Conservation (phyloP, 108 stramenopile species). For the Cyclotella distinguenda region DNA sequence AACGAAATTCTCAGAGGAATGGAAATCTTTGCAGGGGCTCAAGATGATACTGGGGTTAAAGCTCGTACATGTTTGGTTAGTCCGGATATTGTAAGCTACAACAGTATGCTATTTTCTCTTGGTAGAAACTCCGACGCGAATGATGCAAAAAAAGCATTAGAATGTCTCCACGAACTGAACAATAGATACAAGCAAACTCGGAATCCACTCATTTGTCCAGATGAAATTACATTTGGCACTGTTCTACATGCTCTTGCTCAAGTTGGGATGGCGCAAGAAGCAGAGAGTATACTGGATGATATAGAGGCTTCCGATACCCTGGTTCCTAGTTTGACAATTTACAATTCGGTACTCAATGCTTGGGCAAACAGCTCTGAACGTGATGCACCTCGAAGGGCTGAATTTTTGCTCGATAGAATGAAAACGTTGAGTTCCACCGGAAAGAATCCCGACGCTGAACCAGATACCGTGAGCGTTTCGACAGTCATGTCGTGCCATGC, state of each 20-base stretch:
- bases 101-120: conserved; percentile 54
- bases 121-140: conserved; percentile 25
- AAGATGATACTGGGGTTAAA: neutral
- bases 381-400: conserved; percentile 38
- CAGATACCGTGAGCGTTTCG: conserved; percentile 41
- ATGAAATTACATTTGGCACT: conserved; percentile 38
- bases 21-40: conserved; percentile 14
- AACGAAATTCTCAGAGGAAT: conserved; percentile 31
- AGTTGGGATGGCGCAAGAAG: conserved; percentile 40
- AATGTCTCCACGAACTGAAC: conserved; percentile 40
- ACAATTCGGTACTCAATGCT: conserved; percentile 68
- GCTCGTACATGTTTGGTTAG: conserved; percentile 22
- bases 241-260: conserved; percentile 41
- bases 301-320: conserved; percentile 15
- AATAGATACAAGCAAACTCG: conserved; percentile 20
- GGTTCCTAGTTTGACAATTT: conserved; percentile 46
- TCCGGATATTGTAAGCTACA: conserved; percentile 74
- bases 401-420: conserved; percentile 33
- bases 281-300: conserved; percentile 33
- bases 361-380: conserved; percentile 56
- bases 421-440: conserved; percentile 28
- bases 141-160: conserved; percentile 41
- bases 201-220: conserved; percentile 30
- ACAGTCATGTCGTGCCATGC: conserved; percentile 44
- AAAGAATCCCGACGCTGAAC: conserved; percentile 35